Evolutionary conservation across 768 basidiomycete genomes (phyloP).

Genomic region (Baorangia bicolor): DNA sequence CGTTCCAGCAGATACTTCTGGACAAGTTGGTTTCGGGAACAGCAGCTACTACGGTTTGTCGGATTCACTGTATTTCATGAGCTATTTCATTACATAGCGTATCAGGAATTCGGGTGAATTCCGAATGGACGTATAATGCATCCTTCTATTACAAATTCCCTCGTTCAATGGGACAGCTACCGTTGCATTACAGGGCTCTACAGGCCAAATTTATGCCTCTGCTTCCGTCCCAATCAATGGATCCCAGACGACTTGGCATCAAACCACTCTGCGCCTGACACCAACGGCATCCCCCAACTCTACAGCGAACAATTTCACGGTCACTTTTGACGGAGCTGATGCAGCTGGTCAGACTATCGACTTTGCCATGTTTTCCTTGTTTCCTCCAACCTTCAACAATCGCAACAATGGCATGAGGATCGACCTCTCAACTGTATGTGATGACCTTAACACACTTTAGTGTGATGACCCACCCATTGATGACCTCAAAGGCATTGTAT

Average conservation of each 20-base stretch:
- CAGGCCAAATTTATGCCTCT: conserved; percentile 43
- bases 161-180: conserved; percentile 40
- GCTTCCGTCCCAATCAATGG: conserved; percentile 37
- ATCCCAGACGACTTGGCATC: conserved; percentile 47
- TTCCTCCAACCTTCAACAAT: conserved; percentile 65
- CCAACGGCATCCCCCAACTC: conserved; percentile 41
- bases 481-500: conserved; percentile 40
- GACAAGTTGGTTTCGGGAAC: conserved; percentile 53
- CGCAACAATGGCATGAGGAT: conserved; percentile 60
- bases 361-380: conserved; percentile 60
- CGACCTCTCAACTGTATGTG: conserved; percentile 51
- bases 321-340: conserved; percentile 46
- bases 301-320: conserved; percentile 48
- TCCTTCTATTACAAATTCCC: conserved; percentile 61
- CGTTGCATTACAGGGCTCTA: conserved; percentile 43
- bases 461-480: background rate
- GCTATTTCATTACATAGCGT: too few species aligned
- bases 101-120: conserved; percentile 53
- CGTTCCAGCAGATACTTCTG: conserved; percentile 40
- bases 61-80: background rate
- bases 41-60: conserved; percentile 51
- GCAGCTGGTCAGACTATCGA: conserved; percentile 44
- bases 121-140: conserved; percentile 52
- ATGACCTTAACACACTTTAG: background rate
- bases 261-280: conserved; percentile 42